A percentile compares a stretch with the other conserved stretches of the same genome.
Evolutionary conservation across 2,329 filamentous ascomycete species (phyloP).

Genomic region (Pseudocercospora musae): DNA sequence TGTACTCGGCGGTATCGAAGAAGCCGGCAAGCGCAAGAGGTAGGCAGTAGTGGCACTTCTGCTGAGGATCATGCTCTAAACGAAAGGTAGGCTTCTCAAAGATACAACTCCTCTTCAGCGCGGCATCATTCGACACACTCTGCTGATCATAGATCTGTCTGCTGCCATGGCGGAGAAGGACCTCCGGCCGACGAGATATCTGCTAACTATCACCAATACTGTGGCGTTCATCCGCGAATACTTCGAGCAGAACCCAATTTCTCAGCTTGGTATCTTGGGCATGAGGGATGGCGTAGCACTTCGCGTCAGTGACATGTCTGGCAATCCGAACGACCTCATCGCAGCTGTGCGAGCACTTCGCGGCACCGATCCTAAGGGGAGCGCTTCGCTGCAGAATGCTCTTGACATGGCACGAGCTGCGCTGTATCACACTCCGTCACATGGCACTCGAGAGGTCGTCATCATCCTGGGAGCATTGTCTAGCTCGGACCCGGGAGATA

Average conservation of each 20-base stretch:
- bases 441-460: conserved; percentile 89
- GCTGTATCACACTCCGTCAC: conserved; percentile 87
- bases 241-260: conserved; percentile 98
- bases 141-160: conserved; percentile 87
- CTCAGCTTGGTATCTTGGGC: conserved; percentile 85
- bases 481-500: conserved; percentile 89
- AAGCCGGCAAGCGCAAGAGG: conserved; percentile 36
- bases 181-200: conserved; percentile 79
- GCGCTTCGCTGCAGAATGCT: conserved; percentile 75
- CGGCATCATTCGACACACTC: conserved; percentile 94
- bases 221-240: conserved; percentile 88
- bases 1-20: conserved; percentile 37
- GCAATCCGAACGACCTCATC: conserved; percentile 86
- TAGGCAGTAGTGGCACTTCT: conserved; percentile 7
- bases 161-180: conserved; percentile 95
- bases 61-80: conserved; percentile 7
- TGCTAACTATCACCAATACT: conserved; percentile 77
- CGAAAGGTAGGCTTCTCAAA: conserved; percentile 63
- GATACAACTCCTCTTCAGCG: conserved; percentile 94
- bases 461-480: conserved; percentile 88
- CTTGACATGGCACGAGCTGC: conserved; percentile 91
- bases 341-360: conserved; percentile 63
- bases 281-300: conserved; percentile 91
- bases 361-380: conserved; percentile 48
- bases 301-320: conserved; percentile 81